These are phyloP conservation scores for Aureobasidium sp. DNA, from an alignment of 2,329 filamentous ascomycete species.

Conservation along the genomic window DNA sequence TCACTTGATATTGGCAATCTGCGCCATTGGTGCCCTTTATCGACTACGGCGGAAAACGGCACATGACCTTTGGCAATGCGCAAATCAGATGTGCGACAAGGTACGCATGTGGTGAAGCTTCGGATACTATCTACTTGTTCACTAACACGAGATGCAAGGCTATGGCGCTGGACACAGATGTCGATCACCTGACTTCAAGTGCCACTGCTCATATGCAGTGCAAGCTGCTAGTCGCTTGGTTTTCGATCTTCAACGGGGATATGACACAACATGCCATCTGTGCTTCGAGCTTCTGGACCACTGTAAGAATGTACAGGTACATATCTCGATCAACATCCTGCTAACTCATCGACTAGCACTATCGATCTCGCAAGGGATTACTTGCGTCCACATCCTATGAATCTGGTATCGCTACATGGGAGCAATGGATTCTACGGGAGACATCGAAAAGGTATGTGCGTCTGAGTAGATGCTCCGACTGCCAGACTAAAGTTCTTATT, in stretches of 20 bases:
- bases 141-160: not conserved
- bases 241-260: conserved; percentile 19
- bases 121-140: not conserved
- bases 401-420: not conserved
- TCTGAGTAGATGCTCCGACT: not conserved
- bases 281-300: conserved; percentile 5
- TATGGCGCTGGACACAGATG: not conserved
- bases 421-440: not conserved
- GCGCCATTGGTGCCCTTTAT: conserved; percentile 40
- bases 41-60: conserved; percentile 37
- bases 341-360: not conserved
- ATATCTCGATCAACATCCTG: not conserved
- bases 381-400: not conserved
- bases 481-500: not conserved
- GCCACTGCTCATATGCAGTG: conserved; percentile 31
- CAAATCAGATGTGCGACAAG: conserved; percentile 24
- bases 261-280: conserved; percentile 13
- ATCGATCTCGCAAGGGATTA: not conserved
- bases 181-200: not conserved
- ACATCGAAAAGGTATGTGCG: not conserved
- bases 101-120: not conserved
- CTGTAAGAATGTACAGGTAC: not conserved
- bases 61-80: conserved; percentile 28
- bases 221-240: conserved; percentile 30
- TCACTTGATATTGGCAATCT: conserved; percentile 39